These are phyloP conservation scores for Henckelia pumila DNA, from an alignment of 257 asterid species.

Conservation along the genomic window DNA sequence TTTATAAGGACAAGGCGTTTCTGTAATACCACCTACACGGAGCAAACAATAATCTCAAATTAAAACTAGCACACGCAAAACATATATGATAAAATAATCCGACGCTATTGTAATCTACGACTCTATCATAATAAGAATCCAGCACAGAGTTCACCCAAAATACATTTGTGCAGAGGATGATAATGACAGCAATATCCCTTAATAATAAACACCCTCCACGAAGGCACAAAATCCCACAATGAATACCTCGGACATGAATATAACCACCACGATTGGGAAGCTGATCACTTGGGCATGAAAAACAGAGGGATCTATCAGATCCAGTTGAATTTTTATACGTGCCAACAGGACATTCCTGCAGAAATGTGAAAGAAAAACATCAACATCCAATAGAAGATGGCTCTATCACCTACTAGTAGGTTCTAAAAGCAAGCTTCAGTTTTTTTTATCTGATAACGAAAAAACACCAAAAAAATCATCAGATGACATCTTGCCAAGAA, in stretches of 20 bases:
- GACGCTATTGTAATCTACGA: neutral
- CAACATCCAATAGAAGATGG: constrained; percentile 3
- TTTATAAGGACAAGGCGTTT: constrained; percentile 89
- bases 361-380: constrained; percentile 24
- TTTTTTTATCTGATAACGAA: neutral
- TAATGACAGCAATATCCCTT: constrained; percentile 14
- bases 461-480: neutral
- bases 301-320: constrained; percentile 77
- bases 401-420: constrained; percentile 22
- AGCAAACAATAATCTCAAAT: constrained; percentile 25
- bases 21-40: constrained; percentile 83
- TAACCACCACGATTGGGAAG: constrained; percentile 89
- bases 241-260: constrained; percentile 73
- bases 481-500: constrained; percentile 24
- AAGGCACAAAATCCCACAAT: constrained; percentile 18
- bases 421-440: neutral
- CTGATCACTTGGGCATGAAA: constrained; percentile 69
- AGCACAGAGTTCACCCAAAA: neutral
- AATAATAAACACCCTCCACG: constrained; percentile 6
- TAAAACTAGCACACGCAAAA: constrained; percentile 9
- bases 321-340: constrained; percentile 92
- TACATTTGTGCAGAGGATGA: neutral
- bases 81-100: constrained; percentile 11
- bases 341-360: constrained; percentile 93
- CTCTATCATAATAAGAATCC: neutral